Conservation (phyloP, 352 stramenopile genomes). For the Globisporangium barbulae region DNA sequence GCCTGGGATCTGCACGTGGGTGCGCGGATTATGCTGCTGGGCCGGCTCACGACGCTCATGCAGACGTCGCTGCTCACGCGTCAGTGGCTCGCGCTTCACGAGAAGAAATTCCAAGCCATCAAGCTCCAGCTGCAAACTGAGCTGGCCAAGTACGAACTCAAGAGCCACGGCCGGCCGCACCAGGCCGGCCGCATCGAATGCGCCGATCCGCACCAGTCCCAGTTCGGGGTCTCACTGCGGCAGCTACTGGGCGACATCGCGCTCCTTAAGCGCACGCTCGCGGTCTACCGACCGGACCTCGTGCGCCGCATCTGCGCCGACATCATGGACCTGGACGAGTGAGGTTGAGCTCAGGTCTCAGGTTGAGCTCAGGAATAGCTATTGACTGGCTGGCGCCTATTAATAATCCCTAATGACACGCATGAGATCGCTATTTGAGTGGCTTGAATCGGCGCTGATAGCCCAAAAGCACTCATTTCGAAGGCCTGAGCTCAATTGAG, state of each 20-base stretch:
- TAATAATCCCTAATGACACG: background rate
- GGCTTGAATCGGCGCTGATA: background rate
- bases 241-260: conserved; percentile 44
- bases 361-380: background rate
- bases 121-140: conserved; percentile 46
- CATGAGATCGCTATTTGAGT: conserved; percentile 2
- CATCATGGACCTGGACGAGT: conserved; percentile 29
- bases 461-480: background rate
- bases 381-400: background rate
- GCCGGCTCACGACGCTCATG: conserved; percentile 63
- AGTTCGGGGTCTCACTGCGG: conserved; percentile 40
- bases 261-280: conserved; percentile 41
- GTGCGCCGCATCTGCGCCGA: conserved; percentile 43
- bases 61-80: conserved; percentile 71
- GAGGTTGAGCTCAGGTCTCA: background rate
- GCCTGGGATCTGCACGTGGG: conserved; percentile 72
- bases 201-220: conserved; percentile 46
- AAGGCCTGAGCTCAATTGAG: background rate
- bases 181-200: conserved; percentile 40
- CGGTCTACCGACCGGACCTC: conserved; percentile 51
- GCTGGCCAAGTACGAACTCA: conserved; percentile 61
- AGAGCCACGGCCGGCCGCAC: conserved; percentile 25
- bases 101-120: conserved; percentile 31
- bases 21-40: conserved; percentile 54
- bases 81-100: conserved; percentile 63